Percentiles rank a stretch among this genome's conserved stretches.
Evolutionary conservation across 2,329 filamentous ascomycete species (phyloP).

Genomic region (Neopestalotiopsis sp.): DNA sequence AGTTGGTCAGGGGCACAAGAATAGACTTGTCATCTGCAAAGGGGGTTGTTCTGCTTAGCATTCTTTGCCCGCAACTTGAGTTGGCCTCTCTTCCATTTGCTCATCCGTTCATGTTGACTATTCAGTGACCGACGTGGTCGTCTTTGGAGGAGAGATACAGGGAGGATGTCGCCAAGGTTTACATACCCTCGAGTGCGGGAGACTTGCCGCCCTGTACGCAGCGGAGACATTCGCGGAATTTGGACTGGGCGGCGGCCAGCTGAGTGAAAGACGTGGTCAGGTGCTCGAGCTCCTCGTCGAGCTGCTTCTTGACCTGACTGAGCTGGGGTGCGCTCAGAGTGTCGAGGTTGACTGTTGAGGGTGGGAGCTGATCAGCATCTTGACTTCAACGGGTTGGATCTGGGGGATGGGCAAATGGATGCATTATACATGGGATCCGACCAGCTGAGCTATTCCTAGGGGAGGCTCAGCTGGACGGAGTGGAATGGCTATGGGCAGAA

Average conservation of each 20-base stretch:
- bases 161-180: not conserved
- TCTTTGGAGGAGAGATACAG: no score
- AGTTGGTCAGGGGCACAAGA: conserved; percentile 93
- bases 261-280: conserved; percentile 89
- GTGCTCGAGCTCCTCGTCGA: conserved; percentile 95
- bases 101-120: no score
- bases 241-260: conserved; percentile 85
- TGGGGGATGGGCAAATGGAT: no score
- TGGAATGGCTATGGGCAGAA: not conserved
- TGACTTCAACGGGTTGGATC: no score
- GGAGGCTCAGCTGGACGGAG: not conserved
- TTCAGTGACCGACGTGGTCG: no score
- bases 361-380: not conserved
- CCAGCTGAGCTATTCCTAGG: not conserved
- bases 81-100: no score
- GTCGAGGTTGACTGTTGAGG: conserved; percentile 63
- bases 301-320: conserved; percentile 89
- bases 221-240: conserved; percentile 87
- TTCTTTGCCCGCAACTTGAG: not conserved
- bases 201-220: conserved; percentile 70
- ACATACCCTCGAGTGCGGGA: conserved; percentile 35
- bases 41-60: not conserved
- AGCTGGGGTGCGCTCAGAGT: conserved; percentile 85
- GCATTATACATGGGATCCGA: no score
- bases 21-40: conserved; percentile 58